Evolutionary conservation across 75 land plant species (phyloP).

Genomic region (Azolla pinnata): DNA sequence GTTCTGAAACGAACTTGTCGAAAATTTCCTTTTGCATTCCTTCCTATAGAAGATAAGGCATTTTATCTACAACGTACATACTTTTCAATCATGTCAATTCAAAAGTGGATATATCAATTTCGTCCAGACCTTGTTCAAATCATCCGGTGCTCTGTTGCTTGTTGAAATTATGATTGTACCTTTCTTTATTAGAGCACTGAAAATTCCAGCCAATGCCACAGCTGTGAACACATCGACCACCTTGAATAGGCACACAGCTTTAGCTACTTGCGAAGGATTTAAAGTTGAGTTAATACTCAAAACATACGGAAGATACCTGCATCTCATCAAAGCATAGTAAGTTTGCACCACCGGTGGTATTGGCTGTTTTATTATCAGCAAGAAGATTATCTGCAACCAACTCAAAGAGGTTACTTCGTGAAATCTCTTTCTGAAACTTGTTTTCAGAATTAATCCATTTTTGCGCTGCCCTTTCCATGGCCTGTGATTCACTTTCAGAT

Average conservation of each 20-base stretch:
- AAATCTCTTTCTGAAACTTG: slow-evolving; percentile 46
- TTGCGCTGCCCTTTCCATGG: slow-evolving; percentile 55
- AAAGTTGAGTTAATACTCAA: neutral
- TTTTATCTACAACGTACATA: neutral
- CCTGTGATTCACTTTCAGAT: slow-evolving; percentile 42
- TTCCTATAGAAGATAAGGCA: slow-evolving; percentile 42
- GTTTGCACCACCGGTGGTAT: slow-evolving; percentile 57
- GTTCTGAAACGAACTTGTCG: slow-evolving; percentile 36
- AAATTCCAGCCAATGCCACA: slow-evolving; percentile 85
- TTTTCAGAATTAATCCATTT: slow-evolving; percentile 81
- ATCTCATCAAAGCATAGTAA: slow-evolving; percentile 97
- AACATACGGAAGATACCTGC: slow-evolving; percentile 42
- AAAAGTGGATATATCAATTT: neutral
- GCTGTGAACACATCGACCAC: slow-evolving; percentile 97
- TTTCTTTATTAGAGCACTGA: slow-evolving; percentile 65
- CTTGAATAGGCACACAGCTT: slow-evolving; percentile 24
- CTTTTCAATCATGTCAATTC: neutral
- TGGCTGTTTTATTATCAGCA: slow-evolving; percentile 25
- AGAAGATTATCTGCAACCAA: slow-evolving; percentile 87
- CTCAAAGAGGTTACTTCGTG: slow-evolving; percentile 65
- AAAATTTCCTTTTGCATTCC: slow-evolving; percentile 92
- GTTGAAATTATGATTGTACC: slow-evolving; percentile 85
- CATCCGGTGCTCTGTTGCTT: slow-evolving; percentile 86
- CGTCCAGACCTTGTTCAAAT: slow-evolving; percentile 71
- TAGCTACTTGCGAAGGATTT: neutral